Base-by-base conservation (phyloP, 192 early-diverging fungal species). In the Rhizoclosmatium sp. region DNA sequence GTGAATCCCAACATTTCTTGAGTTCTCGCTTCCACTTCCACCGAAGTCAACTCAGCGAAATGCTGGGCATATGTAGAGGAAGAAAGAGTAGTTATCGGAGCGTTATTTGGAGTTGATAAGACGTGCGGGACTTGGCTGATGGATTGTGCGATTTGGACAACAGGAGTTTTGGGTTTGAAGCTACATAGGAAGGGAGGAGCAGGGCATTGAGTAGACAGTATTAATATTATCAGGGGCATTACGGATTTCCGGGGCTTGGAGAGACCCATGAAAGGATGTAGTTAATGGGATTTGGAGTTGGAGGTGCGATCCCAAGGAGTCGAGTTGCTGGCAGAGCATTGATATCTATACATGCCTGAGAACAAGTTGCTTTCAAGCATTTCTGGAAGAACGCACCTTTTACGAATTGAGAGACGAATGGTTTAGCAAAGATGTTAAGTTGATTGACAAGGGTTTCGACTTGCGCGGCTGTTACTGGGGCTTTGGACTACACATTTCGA, bases 221-320 rank as follows among this genome's bases (percentile, higher is more conserved):
- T 3, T 69, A 4, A 69, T 40, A 42, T 3, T 19, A 2, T 47
- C 12, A 69, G 14, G 46, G 16, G 47, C 16, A 21, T n/a, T 31
- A 46, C 14, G 44, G 46, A 14, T 19, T 46, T 5, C 14, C 12
- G 9, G 14, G 16, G 47, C 2, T 14, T 4, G 67, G 42, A 12
- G 40, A 16, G 10, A 69, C 46, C 67, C 67, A 69, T 41, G 67
- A 69, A 19, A 47, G 42, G 40, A 69, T 19, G 31, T 69, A 69
- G 44, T 69, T 47, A 0, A 31, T 47, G 4, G 47, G 47, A 3
- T 40, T 47, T n/a, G 67, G 40, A 16, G 44, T 19, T 47, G 67
- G 67, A 14, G 67, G 67, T 47, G 67, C 7, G 2, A 7, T 69
- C 40, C 67, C 46, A 10, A 46, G 3, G 19, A 69, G 14, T 3